Percentiles rank a stretch among this genome's conserved stretches.
phyloP scores from a whole-genome alignment of 352 stramenopile species.

The Globisporangium spiculum region DNA sequence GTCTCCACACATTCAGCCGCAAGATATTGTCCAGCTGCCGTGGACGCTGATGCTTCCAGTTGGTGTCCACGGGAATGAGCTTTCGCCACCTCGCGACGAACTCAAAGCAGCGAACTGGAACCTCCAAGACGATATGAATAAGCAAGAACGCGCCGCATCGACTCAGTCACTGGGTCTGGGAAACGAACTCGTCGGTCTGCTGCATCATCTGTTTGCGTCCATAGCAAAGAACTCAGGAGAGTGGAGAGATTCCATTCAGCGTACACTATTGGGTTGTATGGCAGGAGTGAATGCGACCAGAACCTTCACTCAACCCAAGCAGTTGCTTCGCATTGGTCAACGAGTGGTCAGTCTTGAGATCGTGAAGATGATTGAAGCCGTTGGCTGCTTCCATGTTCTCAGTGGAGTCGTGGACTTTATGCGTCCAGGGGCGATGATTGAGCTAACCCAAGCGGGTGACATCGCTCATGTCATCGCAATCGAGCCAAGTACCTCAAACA shows the following conservation, averaged over 20 bases:
- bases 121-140: slow-evolving; percentile 6
- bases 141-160: neutral
- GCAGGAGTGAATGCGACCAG: neutral
- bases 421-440: slow-evolving; percentile 27
- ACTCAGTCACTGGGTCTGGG: neutral
- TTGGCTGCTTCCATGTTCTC: slow-evolving; percentile 33
- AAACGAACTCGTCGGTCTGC: slow-evolving; percentile 14
- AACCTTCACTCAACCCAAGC: neutral
- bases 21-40: slow-evolving; percentile 8
- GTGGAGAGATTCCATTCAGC: slow-evolving; percentile 15
- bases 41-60: slow-evolving; percentile 29
- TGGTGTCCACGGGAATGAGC: slow-evolving; percentile 32
- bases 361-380: slow-evolving; percentile 25
- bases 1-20: neutral
- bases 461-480: slow-evolving; percentile 26
- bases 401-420: slow-evolving; percentile 37
- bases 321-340: slow-evolving; percentile 25
- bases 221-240: neutral
- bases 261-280: neutral
- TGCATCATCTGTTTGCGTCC: slow-evolving; percentile 9
- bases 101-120: slow-evolving; percentile 4
- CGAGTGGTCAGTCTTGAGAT: slow-evolving; percentile 12
- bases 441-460: slow-evolving; percentile 31
- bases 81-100: slow-evolving; percentile 17
- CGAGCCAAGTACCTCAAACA: neutral